Percentiles rank a stretch among this genome's conserved stretches.
These are phyloP conservation scores for Neopestalotiopsis rosae DNA, from an alignment of 2,329 filamentous ascomycete genomes.

Conservation along the genomic window DNA sequence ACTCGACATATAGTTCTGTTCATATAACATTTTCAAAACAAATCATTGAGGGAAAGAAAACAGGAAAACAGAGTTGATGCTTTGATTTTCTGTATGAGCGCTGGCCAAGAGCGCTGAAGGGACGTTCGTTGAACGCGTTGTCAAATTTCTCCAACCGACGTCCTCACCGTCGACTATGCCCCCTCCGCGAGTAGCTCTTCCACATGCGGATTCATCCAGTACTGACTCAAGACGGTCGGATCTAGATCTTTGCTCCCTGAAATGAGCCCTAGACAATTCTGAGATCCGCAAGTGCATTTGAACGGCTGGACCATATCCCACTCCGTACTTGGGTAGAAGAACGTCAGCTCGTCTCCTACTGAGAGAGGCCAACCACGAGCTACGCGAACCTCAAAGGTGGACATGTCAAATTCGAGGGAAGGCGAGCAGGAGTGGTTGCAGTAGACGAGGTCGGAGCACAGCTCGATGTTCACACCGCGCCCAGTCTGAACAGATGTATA, in stretches of 20 bases:
- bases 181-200: background rate
- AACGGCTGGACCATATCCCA: constrained; percentile 6
- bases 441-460: constrained; percentile 9
- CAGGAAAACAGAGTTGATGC: background rate
- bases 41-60: too few species aligned
- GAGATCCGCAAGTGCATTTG: constrained; percentile 7
- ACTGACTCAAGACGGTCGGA: background rate
- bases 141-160: background rate
- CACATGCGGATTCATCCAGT: constrained; percentile 6
- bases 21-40: too few species aligned
- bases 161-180: background rate
- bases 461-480: background rate
- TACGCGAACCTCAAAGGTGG: constrained; percentile 3
- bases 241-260: constrained; percentile 1
- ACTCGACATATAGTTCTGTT: too few species aligned
- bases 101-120: background rate
- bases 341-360: background rate
- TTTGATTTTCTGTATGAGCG: background rate
- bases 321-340: constrained; percentile 11
- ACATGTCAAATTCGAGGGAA: constrained; percentile 9
- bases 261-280: constrained; percentile 6
- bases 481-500: constrained; percentile 6
- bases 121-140: background rate
- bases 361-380: background rate
- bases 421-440: constrained; percentile 7